A percentile compares a stretch with the other conserved stretches of the same genome.
phyloP scores from a whole-genome alignment of 495 filamentous ascomycete species.

The Penicillium parvum region DNA sequence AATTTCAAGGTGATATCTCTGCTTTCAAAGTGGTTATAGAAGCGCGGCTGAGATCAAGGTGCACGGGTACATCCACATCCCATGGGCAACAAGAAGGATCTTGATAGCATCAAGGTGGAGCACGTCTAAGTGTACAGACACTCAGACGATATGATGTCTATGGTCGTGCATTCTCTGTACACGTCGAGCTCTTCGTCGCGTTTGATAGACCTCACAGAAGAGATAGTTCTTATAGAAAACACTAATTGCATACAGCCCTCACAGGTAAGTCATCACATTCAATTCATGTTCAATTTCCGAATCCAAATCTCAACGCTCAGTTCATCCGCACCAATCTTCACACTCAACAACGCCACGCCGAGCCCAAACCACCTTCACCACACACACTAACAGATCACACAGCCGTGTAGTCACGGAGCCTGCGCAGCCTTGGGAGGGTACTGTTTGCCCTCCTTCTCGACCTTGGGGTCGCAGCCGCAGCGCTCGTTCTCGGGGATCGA shows the following conservation, averaged over 20 bases:
- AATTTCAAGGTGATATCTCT: no score
- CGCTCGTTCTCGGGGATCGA: slow-evolving; percentile 52
- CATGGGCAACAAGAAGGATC: slow-evolving; percentile 5
- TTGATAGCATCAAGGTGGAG: slow-evolving; percentile 5
- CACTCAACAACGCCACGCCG: neutral
- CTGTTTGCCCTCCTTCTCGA: slow-evolving; percentile 54
- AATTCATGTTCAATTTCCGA: neutral
- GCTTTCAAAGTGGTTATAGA: no score
- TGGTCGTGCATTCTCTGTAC: neutral
- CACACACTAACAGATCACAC: slow-evolving; percentile 16
- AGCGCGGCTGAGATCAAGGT: slow-evolving; percentile 16
- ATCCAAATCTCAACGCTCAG: no score
- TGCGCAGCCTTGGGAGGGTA: slow-evolving; percentile 60
- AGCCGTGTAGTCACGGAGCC: slow-evolving; percentile 29
- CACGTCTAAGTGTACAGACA: neutral
- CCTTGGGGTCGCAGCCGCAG: slow-evolving; percentile 60
- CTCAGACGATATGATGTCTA: neutral
- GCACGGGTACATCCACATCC: slow-evolving; percentile 7
- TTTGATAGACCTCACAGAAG: no score
- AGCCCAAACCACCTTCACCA: neutral
- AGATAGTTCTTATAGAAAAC: neutral
- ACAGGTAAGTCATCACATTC: neutral
- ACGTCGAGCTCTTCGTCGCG: no score
- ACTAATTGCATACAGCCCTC: neutral
- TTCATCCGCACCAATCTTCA: no score